Percentiles rank a stretch among this genome's conserved stretches.
Evolutionary conservation across 2,329 filamentous ascomycete species (phyloP).

Genomic region (Pseudocercospora fuligena): DNA sequence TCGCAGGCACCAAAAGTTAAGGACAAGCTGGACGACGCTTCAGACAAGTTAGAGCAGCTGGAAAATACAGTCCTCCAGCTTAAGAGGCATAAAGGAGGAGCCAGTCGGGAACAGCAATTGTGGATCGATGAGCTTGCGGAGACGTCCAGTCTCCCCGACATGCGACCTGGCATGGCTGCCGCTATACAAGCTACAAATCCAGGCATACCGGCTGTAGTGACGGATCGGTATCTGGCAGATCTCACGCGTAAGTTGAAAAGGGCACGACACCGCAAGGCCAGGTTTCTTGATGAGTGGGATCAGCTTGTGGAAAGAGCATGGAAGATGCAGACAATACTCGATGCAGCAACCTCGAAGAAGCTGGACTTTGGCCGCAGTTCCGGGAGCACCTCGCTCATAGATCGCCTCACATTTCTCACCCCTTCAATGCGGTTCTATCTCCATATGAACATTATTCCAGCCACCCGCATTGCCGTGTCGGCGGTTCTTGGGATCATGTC

Average conservation of each 20-base stretch:
- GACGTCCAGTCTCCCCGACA: conserved; percentile 70
- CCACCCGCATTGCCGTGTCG: conserved; percentile 67
- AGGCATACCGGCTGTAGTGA: conserved; percentile 75
- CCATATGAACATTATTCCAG: conserved; percentile 75
- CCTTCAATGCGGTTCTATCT: conserved; percentile 82
- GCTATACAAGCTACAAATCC: conserved; percentile 39
- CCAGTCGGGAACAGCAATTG: conserved; percentile 75
- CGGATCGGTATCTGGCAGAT: conserved; percentile 89
- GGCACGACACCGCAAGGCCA: conserved; percentile 79
- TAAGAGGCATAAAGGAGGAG: conserved; percentile 78
- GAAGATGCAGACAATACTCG: conserved; percentile 78
- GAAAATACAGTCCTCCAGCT: conserved; percentile 82
- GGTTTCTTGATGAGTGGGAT: conserved; percentile 87
- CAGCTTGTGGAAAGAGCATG: conserved; percentile 74
- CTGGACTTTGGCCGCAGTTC: conserved; percentile 69
- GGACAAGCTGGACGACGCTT: conserved; percentile 85
- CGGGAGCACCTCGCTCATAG: conserved; percentile 47
- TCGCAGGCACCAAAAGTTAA: conserved; percentile 78
- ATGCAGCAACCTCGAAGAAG: conserved; percentile 78
- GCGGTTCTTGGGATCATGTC: conserved; percentile 74
- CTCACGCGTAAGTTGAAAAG: conserved; percentile 80
- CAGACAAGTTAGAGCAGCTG: conserved; percentile 77
- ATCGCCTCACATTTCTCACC: conserved; percentile 67
- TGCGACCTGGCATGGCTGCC: conserved; percentile 47
- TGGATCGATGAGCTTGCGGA: conserved; percentile 97